phyloP scores from a whole-genome alignment of 306 rosid genomes.

The Glycine soja region DNA sequence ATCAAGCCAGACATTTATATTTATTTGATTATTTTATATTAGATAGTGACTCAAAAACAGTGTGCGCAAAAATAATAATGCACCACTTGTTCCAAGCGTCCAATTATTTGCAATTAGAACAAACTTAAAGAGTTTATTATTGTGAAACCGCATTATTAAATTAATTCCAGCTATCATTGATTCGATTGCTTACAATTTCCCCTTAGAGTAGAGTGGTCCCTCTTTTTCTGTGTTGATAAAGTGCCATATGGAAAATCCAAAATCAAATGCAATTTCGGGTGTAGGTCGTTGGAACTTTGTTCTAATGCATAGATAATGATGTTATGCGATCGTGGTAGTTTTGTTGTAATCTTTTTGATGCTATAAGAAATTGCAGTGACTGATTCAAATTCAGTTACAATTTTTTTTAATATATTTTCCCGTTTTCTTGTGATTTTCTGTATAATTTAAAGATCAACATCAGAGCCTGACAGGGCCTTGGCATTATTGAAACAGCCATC shows the following conservation, averaged over 20 bases:
- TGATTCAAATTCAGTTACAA: too few species aligned
- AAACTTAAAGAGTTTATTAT: constrained; percentile 21
- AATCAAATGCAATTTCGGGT: constrained; percentile 30
- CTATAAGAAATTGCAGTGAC: too few species aligned
- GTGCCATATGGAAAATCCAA: constrained; percentile 40
- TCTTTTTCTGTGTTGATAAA: constrained; percentile 14
- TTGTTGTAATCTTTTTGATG: too few species aligned
- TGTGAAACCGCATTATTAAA: constrained; percentile 40
- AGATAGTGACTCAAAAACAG: constrained; percentile 32
- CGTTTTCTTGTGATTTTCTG: not conserved
- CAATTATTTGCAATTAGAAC: constrained; percentile 51
- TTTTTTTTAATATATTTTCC: not conserved
- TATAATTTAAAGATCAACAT: constrained; percentile 34
- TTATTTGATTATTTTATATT: constrained; percentile 14
- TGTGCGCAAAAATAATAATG: constrained; percentile 24
- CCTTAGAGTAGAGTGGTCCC: constrained; percentile 17
- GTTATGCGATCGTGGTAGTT: too few species aligned
- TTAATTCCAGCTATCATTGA: constrained; percentile 24
- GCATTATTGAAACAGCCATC: constrained; percentile 31
- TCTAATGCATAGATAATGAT: not conserved
- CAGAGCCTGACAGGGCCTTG: constrained; percentile 27
- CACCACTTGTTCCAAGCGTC: constrained; percentile 44
- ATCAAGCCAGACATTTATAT: not conserved
- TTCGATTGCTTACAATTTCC: constrained; percentile 23
- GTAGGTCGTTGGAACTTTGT: too few species aligned